Base-by-base conservation (phyloP, 331 rosid genomes). In the Phaseolus coccineus region DNA sequence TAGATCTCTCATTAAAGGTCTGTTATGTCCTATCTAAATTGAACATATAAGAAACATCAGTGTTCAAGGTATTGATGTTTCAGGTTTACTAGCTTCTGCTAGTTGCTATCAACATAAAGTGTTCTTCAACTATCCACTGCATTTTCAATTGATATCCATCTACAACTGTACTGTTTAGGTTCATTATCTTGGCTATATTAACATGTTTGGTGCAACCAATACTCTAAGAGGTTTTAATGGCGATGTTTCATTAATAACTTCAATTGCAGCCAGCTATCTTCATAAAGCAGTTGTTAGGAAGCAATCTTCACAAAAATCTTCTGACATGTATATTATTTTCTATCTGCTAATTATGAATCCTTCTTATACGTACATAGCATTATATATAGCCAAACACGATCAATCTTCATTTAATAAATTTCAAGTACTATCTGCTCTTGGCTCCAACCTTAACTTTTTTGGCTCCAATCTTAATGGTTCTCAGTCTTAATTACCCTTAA, bases 71-170 rank as follows among this genome's bases (percentile, higher is more conserved):
- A 15, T 30, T 5, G 31, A 80, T 73, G 65, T 42, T 73, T 53
- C 56, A 31, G 50, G 62, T 74, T 63, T 73, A 63, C 15, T 80
- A 71, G 22, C 71, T 75, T 58, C 58, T 53, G 68, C 14, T 55
- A 52, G 77, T 74, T 56, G 31, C 71, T 52, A 66, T 51, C 58
- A 53, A 63, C 70, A 28, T 11, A 31, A 40, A 66, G 52, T 50
- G 33, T 37, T 66, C 56, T 66, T 37, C 74, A 77, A 52, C 67
- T 35, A 52, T 74, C 31, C 46, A 52, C 12, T 52, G 74, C 31
- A 51, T 25, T 48, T 74, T 68, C n/a, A 69, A 76, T 50, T 58
- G 57, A 47, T 13, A 53, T 44, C 24, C 47, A 15, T 37, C 31
- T 52, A 66, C 56, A 47, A 74, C 64, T 56, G 19, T 57, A 30